A percentile compares a stretch with the other conserved stretches of the same genome.
Conservation (phyloP, 768 basidiomycete genomes). For the Coprinopsis cinerea region DNA sequence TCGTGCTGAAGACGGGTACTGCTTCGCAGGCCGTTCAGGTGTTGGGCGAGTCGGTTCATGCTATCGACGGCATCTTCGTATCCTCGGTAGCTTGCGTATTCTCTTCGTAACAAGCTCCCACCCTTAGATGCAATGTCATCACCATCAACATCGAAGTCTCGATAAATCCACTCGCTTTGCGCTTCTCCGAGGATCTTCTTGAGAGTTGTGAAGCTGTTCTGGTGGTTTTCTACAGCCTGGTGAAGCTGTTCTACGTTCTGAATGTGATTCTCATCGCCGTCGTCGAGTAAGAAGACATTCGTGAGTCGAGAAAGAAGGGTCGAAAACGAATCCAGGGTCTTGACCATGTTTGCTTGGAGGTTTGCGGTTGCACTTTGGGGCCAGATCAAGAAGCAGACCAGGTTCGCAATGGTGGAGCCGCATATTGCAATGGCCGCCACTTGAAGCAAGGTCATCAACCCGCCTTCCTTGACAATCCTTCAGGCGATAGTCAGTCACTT, state of each 20-base stretch:
- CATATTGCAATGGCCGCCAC: constrained; percentile 72
- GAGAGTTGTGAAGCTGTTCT: constrained; percentile 83
- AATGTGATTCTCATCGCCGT: constrained; percentile 43
- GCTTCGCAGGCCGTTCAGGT: constrained; percentile 83
- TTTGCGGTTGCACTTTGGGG: constrained; percentile 77
- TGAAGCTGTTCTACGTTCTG: constrained; percentile 61
- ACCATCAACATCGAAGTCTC: constrained; percentile 21
- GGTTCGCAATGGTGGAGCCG: constrained; percentile 73
- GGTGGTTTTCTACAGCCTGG: constrained; percentile 78
- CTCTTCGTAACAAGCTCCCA: constrained; percentile 11
- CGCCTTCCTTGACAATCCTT: constrained; percentile 87
- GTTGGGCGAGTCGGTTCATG: constrained; percentile 87
- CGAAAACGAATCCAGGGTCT: constrained; percentile 82
- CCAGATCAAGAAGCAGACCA: constrained; percentile 83
- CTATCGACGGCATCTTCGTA: constrained; percentile 86
- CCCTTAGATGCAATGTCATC: constrained; percentile 18
- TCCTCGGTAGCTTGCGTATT: constrained; percentile 39
- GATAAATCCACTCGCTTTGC: constrained; percentile 69
- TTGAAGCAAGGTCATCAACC: constrained; percentile 64
- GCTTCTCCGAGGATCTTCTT: constrained; percentile 86
- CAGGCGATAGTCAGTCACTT: neutral
- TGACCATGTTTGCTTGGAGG: constrained; percentile 79
- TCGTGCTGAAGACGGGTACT: constrained; percentile 83
- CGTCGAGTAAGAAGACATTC: constrained; percentile 78
- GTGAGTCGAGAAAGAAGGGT: constrained; percentile 82